Evolutionary conservation across 495 filamentous ascomycete species (phyloP), one percentile per base, ranked within the genome.

Genomic region (Neurospora sp.): DNA sequence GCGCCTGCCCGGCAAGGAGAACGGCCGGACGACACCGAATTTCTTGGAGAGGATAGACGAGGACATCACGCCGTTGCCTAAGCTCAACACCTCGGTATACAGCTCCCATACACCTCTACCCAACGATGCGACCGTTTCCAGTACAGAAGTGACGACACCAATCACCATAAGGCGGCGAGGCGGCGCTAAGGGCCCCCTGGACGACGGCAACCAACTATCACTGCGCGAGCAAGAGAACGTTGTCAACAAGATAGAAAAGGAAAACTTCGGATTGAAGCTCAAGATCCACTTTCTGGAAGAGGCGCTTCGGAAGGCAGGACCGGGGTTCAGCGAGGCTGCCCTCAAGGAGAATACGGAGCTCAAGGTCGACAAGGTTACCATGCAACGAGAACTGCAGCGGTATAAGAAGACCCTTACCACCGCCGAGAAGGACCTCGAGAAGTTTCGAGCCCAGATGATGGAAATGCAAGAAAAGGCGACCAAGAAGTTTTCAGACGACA

Each of bases 181-280:
- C 74, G 83, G 87, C 70, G 84, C 82, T 42, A 88, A 86, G 59
- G 91, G 88, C 3, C 87, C 91, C 3, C 80, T 97, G 39, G 87
- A 91, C 45, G 88, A 91, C 74, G 94, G 93, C n/a, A 96, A 97
- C 75, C 88, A 93, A 76, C 86, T 96, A 76, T 95, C 94, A 5
- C 83, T 99, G 69, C 89, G 94, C 65, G 96, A 99, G 77, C 96
- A 99, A 81, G 96, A 98, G 77, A 92, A 93, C 75, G 92, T 96
- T 72, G 95, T 99, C 76, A 93, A 97, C 81, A 92, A 91, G 77
- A 94, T 98, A 73, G 93, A 98, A 79, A 99, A 98, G 83, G 91
- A 94, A 74, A 94, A 94, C 73, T 94, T 94, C 74, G 89, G 89
- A 9, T 82, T 94, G 39, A 94, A 94, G 77, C 84, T 94, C 71